Percentiles rank a stretch among this genome's conserved stretches.
phyloP scores from a whole-genome alignment of 1,284 basidiomycete species.

The Sporisorium graminicola region DNA sequence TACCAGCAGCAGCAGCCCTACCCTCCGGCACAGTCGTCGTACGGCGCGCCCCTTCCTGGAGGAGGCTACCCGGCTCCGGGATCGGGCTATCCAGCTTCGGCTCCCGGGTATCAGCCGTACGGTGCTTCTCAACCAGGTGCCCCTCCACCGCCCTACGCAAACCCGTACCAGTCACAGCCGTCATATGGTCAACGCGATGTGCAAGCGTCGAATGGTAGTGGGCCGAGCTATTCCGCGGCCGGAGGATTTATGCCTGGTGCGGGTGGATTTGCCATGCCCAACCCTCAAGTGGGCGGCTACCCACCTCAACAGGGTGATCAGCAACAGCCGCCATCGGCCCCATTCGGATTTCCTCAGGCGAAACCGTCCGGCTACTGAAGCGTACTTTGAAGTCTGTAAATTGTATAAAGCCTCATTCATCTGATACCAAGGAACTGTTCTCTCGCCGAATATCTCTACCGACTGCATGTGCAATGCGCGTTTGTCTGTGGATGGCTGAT shows the following conservation, averaged over 20 bases:
- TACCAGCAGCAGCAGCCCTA: slow-evolving; percentile 21
- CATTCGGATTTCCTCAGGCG: slow-evolving; percentile 35
- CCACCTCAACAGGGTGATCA: neutral
- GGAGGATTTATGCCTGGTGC: slow-evolving; percentile 24
- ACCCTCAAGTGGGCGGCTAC: slow-evolving; percentile 16
- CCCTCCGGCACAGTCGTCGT: slow-evolving; percentile 13
- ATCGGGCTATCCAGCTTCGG: slow-evolving; percentile 1
- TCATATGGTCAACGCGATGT: slow-evolving; percentile 26
- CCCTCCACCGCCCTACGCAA: slow-evolving; percentile 33
- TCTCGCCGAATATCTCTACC: neutral
- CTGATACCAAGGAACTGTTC: neutral
- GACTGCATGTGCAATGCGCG: neutral
- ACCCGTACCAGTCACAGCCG: slow-evolving; percentile 14
- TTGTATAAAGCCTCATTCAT: neutral
- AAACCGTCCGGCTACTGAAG: slow-evolving; percentile 22
- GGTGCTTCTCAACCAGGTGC: slow-evolving; percentile 7
- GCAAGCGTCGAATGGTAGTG: neutral
- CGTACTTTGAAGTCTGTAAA: neutral
- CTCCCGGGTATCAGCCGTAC: slow-evolving; percentile 25
- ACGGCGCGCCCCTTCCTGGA: slow-evolving; percentile 7
- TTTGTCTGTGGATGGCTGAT: neutral
- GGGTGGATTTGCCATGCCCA: slow-evolving; percentile 53
- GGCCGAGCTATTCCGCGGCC: slow-evolving; percentile 10
- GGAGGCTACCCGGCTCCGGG: slow-evolving; percentile 20
- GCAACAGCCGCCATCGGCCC: slow-evolving; percentile 18